Evolutionary conservation across 306 rosid genomes (phyloP).

Genomic region (Cucurbita moschata): DNA sequence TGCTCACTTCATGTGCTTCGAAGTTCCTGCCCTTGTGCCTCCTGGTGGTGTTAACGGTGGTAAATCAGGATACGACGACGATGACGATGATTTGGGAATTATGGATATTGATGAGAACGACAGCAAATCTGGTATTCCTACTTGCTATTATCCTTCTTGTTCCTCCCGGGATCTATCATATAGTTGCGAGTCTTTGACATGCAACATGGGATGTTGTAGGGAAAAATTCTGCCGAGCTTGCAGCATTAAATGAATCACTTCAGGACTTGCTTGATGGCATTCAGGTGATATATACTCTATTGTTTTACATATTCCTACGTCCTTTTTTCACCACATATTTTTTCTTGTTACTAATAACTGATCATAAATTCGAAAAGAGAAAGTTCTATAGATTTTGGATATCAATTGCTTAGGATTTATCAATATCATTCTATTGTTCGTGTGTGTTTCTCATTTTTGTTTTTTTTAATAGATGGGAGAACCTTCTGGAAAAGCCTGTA

Average conservation of each 20-base stretch:
- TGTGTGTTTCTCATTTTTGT: neutral
- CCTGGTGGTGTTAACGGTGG: slow-evolving; percentile 62
- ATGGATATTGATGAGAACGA: slow-evolving; percentile 66
- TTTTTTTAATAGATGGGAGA: neutral
- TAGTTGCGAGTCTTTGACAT: neutral
- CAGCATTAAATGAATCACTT: slow-evolving; percentile 68
- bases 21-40: slow-evolving; percentile 69
- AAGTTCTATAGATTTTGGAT: neutral
- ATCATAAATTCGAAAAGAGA: neutral
- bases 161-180: neutral
- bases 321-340: neutral
- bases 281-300: slow-evolving; percentile 41
- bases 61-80: slow-evolving; percentile 38
- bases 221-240: slow-evolving; percentile 48
- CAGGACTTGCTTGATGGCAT: slow-evolving; percentile 92
- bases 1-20: slow-evolving; percentile 92
- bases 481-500: neutral
- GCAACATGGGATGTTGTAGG: slow-evolving; percentile 17
- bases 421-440: neutral
- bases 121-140: slow-evolving; percentile 29
- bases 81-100: slow-evolving; percentile 82
- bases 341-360: neutral
- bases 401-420: neutral
- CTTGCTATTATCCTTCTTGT: neutral
- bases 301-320: slow-evolving; percentile 1